Percentiles rank a stretch among this genome's conserved stretches.
phyloP scores from a whole-genome alignment of 2,329 filamentous ascomycete genomes.

The Fusarium brevicatenulatum region DNA sequence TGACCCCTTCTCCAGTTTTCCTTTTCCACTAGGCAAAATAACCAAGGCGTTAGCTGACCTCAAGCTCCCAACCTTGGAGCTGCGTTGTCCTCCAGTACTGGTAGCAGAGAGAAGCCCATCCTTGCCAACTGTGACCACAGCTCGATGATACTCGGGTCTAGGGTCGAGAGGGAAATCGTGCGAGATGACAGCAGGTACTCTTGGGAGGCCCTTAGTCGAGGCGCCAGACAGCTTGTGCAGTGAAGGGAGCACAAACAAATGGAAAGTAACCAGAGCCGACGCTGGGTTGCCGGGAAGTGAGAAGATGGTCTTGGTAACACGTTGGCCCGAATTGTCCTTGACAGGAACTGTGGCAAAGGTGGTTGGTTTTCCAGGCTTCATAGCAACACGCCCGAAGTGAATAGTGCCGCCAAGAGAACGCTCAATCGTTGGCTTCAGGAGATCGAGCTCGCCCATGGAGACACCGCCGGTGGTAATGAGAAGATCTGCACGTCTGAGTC shows the following conservation, averaged over 20 bases:
- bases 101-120: slow-evolving; percentile 77
- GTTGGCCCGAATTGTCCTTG: slow-evolving; percentile 67
- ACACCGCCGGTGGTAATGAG: slow-evolving; percentile 94
- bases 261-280: slow-evolving; percentile 90
- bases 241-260: slow-evolving; percentile 91
- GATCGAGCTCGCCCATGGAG: slow-evolving; percentile 96
- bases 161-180: slow-evolving; percentile 80
- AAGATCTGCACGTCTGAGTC: slow-evolving; percentile 79
- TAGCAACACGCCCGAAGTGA: slow-evolving; percentile 93
- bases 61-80: slow-evolving; percentile 88
- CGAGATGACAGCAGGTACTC: slow-evolving; percentile 74
- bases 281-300: slow-evolving; percentile 94
- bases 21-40: slow-evolving; percentile 74
- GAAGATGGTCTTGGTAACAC: slow-evolving; percentile 79
- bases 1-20: slow-evolving; percentile 73
- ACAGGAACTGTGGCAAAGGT: slow-evolving; percentile 91
- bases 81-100: slow-evolving; percentile 91
- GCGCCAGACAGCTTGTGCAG: slow-evolving; percentile 82
- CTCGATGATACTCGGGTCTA: slow-evolving; percentile 93
- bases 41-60: slow-evolving; percentile 89
- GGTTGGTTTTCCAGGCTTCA: slow-evolving; percentile 98
- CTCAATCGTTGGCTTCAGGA: slow-evolving; percentile 96
- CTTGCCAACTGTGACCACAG: slow-evolving; percentile 70
- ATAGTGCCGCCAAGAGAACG: slow-evolving; percentile 89
- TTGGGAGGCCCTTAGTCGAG: slow-evolving; percentile 73